These are phyloP conservation scores for Tricharina praecox DNA, from an alignment of 495 filamentous ascomycete genomes.

Conservation along the genomic window DNA sequence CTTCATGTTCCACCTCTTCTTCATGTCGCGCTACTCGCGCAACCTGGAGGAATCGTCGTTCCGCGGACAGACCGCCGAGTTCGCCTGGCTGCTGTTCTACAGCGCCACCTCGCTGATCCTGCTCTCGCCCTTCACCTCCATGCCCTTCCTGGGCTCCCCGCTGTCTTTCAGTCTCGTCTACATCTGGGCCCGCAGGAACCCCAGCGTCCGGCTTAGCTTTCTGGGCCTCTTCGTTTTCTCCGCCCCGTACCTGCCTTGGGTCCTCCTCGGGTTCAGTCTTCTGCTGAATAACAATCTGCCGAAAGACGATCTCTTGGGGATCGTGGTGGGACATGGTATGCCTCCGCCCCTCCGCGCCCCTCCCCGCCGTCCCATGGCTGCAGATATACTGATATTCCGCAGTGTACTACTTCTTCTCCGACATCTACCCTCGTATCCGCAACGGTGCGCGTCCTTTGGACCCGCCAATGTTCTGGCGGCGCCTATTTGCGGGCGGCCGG, in stretches of 20 bases:
- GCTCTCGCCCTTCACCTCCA: constrained; percentile 68
- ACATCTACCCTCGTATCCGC: constrained; percentile 85
- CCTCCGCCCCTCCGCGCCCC: constrained; percentile 3
- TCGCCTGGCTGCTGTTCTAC: constrained; percentile 84
- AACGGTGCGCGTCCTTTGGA: constrained; percentile 73
- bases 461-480: constrained; percentile 78
- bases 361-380: too few relatives aligned
- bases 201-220: constrained; percentile 78
- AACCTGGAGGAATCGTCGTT: constrained; percentile 79
- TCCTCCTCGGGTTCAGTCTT: constrained; percentile 77
- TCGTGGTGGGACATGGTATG: constrained; percentile 69
- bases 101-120: constrained; percentile 55
- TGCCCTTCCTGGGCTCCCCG: constrained; percentile 82
- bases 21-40: constrained; percentile 89
- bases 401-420: constrained; percentile 96
- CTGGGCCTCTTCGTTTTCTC: constrained; percentile 78
- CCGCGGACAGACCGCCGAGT: constrained; percentile 66
- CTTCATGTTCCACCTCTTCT: constrained; percentile 96
- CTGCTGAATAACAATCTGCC: constrained; percentile 71
- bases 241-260: constrained; percentile 91
- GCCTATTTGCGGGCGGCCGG: constrained; percentile 49
- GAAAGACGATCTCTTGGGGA: constrained; percentile 89
- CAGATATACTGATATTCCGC: too few relatives aligned
- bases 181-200: constrained; percentile 92
- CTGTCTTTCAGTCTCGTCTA: constrained; percentile 87